A percentile compares a stretch with the other conserved stretches of the same genome.
Conservation (phyloP, 2,329 filamentous ascomycete species). For the Fusarium sp. region DNA sequence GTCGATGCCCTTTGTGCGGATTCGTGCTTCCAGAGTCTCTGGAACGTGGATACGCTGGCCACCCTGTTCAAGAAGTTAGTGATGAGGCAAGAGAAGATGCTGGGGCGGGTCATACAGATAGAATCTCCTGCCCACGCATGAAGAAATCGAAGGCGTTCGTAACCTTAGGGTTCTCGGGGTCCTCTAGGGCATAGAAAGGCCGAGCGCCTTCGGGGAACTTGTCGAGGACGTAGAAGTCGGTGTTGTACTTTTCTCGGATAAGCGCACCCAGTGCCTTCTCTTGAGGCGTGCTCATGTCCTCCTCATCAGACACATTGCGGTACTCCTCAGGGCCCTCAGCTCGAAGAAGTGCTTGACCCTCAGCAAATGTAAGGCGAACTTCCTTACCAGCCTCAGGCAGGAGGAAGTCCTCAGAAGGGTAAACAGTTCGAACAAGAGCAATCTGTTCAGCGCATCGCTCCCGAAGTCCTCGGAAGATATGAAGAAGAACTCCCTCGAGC, state of each 20-base stretch:
- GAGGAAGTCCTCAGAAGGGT: slow-evolving; percentile 82
- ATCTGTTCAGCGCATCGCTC: slow-evolving; percentile 78
- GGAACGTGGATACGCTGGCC: slow-evolving; percentile 92
- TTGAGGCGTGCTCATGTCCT: slow-evolving; percentile 84
- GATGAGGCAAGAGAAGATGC: neutral
- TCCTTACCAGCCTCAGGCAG: slow-evolving; percentile 81
- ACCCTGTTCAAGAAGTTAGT: slow-evolving; percentile 52
- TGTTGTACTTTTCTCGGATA: slow-evolving; percentile 88
- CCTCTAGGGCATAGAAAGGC: slow-evolving; percentile 92
- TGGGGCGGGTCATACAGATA: slow-evolving; percentile 66
- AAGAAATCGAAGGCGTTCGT: slow-evolving; percentile 86
- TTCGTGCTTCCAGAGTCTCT: slow-evolving; percentile 79
- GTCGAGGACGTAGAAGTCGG: slow-evolving; percentile 97
- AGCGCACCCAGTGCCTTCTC: slow-evolving; percentile 91
- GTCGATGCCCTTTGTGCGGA: slow-evolving; percentile 84
- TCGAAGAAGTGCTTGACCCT: slow-evolving; percentile 82
- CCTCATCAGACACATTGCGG: slow-evolving; percentile 77
- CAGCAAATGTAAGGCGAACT: slow-evolving; percentile 81
- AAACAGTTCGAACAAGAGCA: slow-evolving; percentile 77
- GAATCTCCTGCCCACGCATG: slow-evolving; percentile 91
- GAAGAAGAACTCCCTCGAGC: slow-evolving; percentile 79
- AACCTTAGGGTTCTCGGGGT: slow-evolving; percentile 71
- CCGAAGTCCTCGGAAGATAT: slow-evolving; percentile 82
- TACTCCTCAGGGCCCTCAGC: slow-evolving; percentile 78
- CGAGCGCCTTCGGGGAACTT: slow-evolving; percentile 92